These are phyloP conservation scores for Suhomyces anneliseae DNA, from an alignment of 1,139 yeast genomes.

Conservation along the genomic window DNA sequence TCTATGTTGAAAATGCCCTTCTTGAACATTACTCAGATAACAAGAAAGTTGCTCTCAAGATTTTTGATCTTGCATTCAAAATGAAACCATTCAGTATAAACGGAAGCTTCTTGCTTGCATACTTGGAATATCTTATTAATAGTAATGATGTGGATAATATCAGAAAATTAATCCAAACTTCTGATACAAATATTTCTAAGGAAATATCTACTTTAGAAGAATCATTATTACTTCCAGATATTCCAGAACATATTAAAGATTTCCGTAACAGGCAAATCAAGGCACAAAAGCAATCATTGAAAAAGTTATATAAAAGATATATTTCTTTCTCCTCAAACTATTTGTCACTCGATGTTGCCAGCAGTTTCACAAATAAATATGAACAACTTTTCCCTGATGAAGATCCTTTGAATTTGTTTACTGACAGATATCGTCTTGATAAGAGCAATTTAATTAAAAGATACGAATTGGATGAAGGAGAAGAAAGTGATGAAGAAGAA, in stretches of 20 bases:
- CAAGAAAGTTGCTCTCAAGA: conserved; percentile 68
- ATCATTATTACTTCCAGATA: conserved; percentile 19
- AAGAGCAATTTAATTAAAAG: conserved; percentile 45
- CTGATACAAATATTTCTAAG: conserved; percentile 39
- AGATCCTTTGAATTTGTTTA: conserved; percentile 41
- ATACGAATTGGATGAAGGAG: conserved; percentile 43
- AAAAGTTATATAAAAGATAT: conserved; percentile 26
- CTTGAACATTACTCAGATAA: conserved; percentile 74
- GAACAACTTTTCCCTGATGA: conserved; percentile 65
- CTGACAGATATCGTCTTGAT: conserved; percentile 46
- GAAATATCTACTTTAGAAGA: conserved; percentile 31
- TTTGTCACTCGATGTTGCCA: conserved; percentile 69
- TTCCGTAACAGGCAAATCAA: conserved; percentile 21
- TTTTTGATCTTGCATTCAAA: conserved; percentile 68
- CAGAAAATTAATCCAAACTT: conserved; percentile 73
- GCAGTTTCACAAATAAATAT: conserved; percentile 65
- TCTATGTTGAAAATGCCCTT: conserved; percentile 79
- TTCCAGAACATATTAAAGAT: conserved; percentile 24
- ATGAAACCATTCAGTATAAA: conserved; percentile 57
- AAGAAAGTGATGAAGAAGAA: conserved; percentile 11
- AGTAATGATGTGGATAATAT: conserved; percentile 80
- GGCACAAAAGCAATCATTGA: conserved; percentile 26
- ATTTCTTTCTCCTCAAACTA: conserved; percentile 40
- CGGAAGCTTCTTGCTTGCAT: conserved; percentile 65
- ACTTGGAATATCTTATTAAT: conserved; percentile 70